phyloP scores from a whole-genome alignment of 768 basidiomycete genomes.

The Collybia sordida region DNA sequence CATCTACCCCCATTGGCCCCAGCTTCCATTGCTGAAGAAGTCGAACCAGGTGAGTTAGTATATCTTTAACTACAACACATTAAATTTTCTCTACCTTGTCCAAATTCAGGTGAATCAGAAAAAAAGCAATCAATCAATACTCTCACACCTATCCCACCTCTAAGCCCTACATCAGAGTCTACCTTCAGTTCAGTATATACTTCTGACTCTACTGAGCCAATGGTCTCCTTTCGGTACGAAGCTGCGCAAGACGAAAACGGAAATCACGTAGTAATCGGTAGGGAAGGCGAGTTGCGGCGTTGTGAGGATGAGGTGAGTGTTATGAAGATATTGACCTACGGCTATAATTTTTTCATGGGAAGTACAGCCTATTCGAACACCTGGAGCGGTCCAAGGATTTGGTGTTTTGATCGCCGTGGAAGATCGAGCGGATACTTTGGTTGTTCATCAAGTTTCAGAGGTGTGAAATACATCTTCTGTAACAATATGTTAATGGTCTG shows the following conservation, averaged over 20 bases:
- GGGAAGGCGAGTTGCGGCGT: slow-evolving; percentile 60
- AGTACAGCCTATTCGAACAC: slow-evolving; percentile 71
- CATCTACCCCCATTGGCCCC: slow-evolving; percentile 34
- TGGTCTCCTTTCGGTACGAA: slow-evolving; percentile 64
- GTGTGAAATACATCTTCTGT: slow-evolving; percentile 31
- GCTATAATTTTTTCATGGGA: background rate
- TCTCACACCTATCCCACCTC: background rate
- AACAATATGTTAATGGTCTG: background rate
- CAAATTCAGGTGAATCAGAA: slow-evolving; percentile 2
- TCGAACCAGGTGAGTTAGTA: too few species aligned
- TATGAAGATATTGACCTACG: background rate
- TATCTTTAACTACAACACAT: too few species aligned
- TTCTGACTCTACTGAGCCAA: slow-evolving; percentile 21
- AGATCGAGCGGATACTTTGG: slow-evolving; percentile 53
- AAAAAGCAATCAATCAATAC: slow-evolving; percentile 3
- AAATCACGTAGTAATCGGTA: slow-evolving; percentile 66
- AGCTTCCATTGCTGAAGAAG: slow-evolving; percentile 9
- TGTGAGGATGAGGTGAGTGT: slow-evolving; percentile 74
- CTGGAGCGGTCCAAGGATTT: slow-evolving; percentile 80
- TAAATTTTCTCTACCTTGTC: too few species aligned
- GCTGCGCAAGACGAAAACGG: slow-evolving; percentile 65
- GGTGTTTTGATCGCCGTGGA: slow-evolving; percentile 78
- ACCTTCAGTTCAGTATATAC: slow-evolving; percentile 15
- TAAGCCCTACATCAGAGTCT: slow-evolving; percentile 1
- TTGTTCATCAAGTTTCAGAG: slow-evolving; percentile 80